Base-by-base conservation (phyloP, 352 stramenopile species). In the Globisporangium echinulatum region DNA sequence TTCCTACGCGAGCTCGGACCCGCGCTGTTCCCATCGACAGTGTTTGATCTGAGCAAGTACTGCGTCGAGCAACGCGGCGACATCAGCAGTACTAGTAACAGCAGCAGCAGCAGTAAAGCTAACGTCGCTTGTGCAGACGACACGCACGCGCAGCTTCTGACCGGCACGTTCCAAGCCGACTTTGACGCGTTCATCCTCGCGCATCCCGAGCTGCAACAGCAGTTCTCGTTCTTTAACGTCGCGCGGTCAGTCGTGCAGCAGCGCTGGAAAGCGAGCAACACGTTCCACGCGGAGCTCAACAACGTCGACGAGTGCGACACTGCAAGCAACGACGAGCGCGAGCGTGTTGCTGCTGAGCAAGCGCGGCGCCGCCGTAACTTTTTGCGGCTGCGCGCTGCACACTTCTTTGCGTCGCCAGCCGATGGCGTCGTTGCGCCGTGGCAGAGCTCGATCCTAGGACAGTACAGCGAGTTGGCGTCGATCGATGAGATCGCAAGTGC, bases 381-480 rank as follows among this genome's bases (percentile, higher is more conserved):
- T 40, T 54, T 66, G 17, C 68, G 57, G 52, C 52, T 81, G 42
- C 60, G 67, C 15, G 64, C 63, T 14, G 75, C 66, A 6, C 69
- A 83, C 15, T 81, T 73, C 54, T 83, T 85, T 52, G 71, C 69
- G 14, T 83, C 76, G 7, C 64, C 73, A 0, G 42, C 63, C 9
- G 74, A 86, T 55, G 70, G 54, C 0, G 52, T 68, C 1, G 57
- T 69, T 33, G 63, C 62, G 17, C 75, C 73, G 4, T 85, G 71
- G 66, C 72, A 84, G 52, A 52, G 43, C 1, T 74, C 62, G 4
- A 46, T 71, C 1, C 49, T 82, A 10, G 69, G 66, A 5, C 67
- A 70, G 17, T 83, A 82, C 64, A 71, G 54, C 10, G 66, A 77
- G n/a, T 51, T 84, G 4, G 15, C 52, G 1, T 62, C 39, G 7